A percentile compares a stretch with the other conserved stretches of the same genome.
phyloP scores from a whole-genome alignment of 768 basidiomycete genomes.

The Russula lepida region DNA sequence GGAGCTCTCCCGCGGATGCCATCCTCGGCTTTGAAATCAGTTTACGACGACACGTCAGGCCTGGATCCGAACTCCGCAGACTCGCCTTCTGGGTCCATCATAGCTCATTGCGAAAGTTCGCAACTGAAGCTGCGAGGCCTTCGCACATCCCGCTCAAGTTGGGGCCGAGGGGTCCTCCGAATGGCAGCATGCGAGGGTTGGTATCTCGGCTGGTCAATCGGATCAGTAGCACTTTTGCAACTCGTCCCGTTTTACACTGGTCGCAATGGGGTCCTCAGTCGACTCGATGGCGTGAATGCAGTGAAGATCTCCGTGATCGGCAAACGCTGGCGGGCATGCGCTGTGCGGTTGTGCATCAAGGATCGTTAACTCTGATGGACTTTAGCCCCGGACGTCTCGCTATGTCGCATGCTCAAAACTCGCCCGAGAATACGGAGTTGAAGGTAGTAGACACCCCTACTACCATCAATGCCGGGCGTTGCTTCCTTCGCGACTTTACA shows the following conservation, averaged over 20 bases:
- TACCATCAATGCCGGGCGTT: background rate
- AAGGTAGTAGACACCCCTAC: background rate
- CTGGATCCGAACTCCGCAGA: background rate
- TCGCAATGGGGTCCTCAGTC: constrained; percentile 11
- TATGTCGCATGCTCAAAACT: background rate
- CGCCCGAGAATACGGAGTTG: background rate
- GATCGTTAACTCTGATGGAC: constrained; percentile 11
- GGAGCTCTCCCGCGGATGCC: constrained; percentile 5
- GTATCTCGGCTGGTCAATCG: background rate
- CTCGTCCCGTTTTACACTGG: constrained; percentile 7
- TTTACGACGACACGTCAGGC: background rate
- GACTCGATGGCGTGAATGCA: constrained; percentile 12
- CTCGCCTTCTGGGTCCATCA: constrained; percentile 15
- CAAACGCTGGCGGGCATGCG: constrained; percentile 15
- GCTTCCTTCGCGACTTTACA: constrained; percentile 6
- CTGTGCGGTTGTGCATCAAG: constrained; percentile 11
- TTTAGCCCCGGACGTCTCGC: constrained; percentile 12
- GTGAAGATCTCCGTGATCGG: constrained; percentile 7
- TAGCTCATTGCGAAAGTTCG: background rate
- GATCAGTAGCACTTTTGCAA: background rate
- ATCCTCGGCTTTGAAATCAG: constrained; percentile 13
- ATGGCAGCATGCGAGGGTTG: background rate
- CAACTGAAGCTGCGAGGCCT: background rate
- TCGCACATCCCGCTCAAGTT: background rate
- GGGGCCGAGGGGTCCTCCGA: background rate